Percentiles rank a stretch among this genome's conserved stretches.
phyloP scores from a whole-genome alignment of 345 rosid genomes.

The Triadica sebifera region DNA sequence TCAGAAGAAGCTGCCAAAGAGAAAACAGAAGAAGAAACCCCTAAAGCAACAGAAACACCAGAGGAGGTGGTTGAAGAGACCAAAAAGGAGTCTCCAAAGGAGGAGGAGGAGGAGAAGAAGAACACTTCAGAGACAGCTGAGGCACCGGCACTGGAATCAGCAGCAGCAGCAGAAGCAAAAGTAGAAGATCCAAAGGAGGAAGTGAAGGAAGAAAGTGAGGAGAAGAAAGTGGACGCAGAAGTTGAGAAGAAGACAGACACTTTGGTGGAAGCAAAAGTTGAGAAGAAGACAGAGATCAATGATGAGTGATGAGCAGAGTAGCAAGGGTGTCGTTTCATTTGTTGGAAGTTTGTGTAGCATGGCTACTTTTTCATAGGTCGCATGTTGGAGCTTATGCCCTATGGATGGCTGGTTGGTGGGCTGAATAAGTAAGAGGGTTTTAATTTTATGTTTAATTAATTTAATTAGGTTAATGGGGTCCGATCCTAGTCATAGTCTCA shows the following conservation, averaged over 20 bases:
- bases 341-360: slow-evolving; percentile 4
- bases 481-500: too few species aligned
- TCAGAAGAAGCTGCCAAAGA: slow-evolving; percentile 26
- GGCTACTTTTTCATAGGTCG: not conserved
- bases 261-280: slow-evolving; percentile 22
- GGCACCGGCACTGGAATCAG: slow-evolving; percentile 2
- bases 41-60: slow-evolving; percentile 15
- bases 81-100: slow-evolving; percentile 11
- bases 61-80: slow-evolving; percentile 21
- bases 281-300: slow-evolving; percentile 1
- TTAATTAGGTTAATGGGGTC: not conserved
- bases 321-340: not conserved
- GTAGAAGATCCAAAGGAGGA: slow-evolving; percentile 34
- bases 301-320: not conserved
- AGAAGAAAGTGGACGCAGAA: slow-evolving; percentile 16
- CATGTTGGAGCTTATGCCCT: not conserved
- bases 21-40: not conserved
- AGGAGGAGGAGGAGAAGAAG: not conserved
- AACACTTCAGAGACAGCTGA: slow-evolving; percentile 7
- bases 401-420: not conserved
- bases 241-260: slow-evolving; percentile 17
- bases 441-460: not conserved
- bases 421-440: not conserved
- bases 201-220: slow-evolving; percentile 14
- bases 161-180: slow-evolving; percentile 7